phyloP scores from a whole-genome alignment of 2,329 filamentous ascomycete species.

The Aspergillus sp. region DNA sequence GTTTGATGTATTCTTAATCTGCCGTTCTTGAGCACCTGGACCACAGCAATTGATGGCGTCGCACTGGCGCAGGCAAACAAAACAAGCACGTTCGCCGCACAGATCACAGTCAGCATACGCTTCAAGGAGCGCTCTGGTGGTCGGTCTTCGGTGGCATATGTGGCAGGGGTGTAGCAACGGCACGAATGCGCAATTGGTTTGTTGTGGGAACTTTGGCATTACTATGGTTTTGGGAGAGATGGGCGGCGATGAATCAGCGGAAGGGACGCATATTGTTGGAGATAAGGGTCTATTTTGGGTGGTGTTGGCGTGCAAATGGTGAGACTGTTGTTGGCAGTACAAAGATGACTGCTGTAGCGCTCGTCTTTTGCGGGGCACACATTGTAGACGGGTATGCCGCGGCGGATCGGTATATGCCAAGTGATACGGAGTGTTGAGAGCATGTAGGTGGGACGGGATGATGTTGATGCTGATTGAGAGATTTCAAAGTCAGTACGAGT shows the following conservation, averaged over 20 bases:
- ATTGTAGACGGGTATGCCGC: conserved; percentile 19
- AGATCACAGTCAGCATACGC: conserved; percentile 48
- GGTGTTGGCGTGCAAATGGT: conserved; percentile 2
- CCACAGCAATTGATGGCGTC: conserved; percentile 37
- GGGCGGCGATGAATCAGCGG: conserved; percentile 25
- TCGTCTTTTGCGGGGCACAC: conserved; percentile 23
- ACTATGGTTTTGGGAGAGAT: conserved; percentile 35
- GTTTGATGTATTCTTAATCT: conserved; percentile 10
- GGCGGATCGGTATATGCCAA: conserved; percentile 18
- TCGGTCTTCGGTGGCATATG: conserved; percentile 48
- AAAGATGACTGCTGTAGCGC: conserved; percentile 24
- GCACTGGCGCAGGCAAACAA: conserved; percentile 48
- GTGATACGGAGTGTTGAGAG: conserved; percentile 20
- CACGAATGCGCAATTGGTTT: conserved; percentile 25
- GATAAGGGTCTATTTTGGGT: conserved; percentile 11
- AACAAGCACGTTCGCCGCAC: conserved; percentile 45
- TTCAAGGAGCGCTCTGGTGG: conserved; percentile 44
- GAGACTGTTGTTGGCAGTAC: conserved; percentile 21
- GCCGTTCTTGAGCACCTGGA: conserved; percentile 3
- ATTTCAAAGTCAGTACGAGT: not conserved
- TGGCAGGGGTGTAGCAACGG: conserved; percentile 45
- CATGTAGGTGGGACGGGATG: conserved; percentile 23
- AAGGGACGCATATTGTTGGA: conserved; percentile 12
- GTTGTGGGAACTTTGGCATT: conserved; percentile 27
- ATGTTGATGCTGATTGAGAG: conserved; percentile 11